phyloP scores from a whole-genome alignment of 2,329 filamentous ascomycete genomes.

The Fusarium globosum region DNA sequence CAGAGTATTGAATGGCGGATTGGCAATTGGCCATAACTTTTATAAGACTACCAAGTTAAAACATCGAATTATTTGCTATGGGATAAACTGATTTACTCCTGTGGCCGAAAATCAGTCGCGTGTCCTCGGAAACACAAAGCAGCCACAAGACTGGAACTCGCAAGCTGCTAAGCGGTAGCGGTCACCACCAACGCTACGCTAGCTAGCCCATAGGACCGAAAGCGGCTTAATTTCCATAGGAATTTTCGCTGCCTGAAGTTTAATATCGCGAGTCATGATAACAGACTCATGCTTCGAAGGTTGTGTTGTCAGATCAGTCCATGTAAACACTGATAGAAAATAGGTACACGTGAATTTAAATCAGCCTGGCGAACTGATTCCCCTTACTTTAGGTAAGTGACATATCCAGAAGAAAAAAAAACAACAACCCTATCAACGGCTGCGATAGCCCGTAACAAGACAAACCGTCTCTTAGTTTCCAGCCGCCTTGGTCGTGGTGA shows the following conservation, averaged over 20 bases:
- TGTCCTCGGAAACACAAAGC: neutral
- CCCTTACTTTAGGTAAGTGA: neutral
- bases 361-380: neutral
- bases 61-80: accelerated
- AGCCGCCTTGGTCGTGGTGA: neutral
- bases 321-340: accelerated
- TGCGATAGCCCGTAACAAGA: neutral
- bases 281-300: no score
- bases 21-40: neutral
- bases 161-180: no score
- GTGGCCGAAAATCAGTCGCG: neutral
- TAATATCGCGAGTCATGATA: neutral
- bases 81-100: accelerated
- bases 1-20: neutral
- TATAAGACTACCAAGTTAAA: accelerated
- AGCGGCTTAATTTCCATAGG: no score
- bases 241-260: no score
- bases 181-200: no score
- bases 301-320: accelerated
- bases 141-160: neutral
- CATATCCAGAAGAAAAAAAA: no score
- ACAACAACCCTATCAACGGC: accelerated
- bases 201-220: neutral
- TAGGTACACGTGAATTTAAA: accelerated
- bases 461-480: accelerated